These are phyloP conservation scores for Linnemannia zychae DNA, from an alignment of 192 early-diverging fungal genomes.

Conservation along the genomic window DNA sequence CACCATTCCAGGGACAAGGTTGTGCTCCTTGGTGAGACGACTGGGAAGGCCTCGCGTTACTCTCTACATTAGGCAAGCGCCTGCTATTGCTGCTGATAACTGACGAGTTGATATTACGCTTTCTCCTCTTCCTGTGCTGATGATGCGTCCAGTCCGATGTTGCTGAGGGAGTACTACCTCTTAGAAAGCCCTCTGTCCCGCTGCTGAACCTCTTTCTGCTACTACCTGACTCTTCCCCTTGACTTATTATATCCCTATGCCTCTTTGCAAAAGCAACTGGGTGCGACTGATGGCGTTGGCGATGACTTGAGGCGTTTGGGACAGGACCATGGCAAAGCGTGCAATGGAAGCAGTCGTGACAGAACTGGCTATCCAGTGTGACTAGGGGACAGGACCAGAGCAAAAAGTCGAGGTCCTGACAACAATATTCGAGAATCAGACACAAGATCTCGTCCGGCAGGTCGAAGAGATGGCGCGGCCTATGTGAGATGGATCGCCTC, in stretches of 20 bases:
- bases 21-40: slow-evolving; percentile 2
- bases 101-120: neutral
- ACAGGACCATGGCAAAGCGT: slow-evolving; percentile 33
- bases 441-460: slow-evolving; percentile 47
- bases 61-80: neutral
- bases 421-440: slow-evolving; percentile 43
- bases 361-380: slow-evolving; percentile 34
- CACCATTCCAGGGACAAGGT: slow-evolving; percentile 40
- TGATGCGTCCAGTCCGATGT: neutral
- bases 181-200: neutral
- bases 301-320: neutral
- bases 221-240: neutral
- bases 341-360: slow-evolving; percentile 53
- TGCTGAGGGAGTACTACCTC: neutral
- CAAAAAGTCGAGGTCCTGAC: slow-evolving; percentile 50
- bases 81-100: neutral
- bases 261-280: neutral
- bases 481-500: slow-evolving; percentile 38
- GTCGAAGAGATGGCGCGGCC: slow-evolving; percentile 37
- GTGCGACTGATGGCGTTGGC: neutral
- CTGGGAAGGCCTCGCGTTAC: neutral
- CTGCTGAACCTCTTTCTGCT: neutral
- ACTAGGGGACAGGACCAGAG: slow-evolving; percentile 47
- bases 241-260: neutral
- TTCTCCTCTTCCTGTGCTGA: slow-evolving; percentile 22